These are phyloP conservation scores for Tetradesmus lagerheimii DNA, from an alignment of 139 green algal genomes.

Conservation along the genomic window DNA sequence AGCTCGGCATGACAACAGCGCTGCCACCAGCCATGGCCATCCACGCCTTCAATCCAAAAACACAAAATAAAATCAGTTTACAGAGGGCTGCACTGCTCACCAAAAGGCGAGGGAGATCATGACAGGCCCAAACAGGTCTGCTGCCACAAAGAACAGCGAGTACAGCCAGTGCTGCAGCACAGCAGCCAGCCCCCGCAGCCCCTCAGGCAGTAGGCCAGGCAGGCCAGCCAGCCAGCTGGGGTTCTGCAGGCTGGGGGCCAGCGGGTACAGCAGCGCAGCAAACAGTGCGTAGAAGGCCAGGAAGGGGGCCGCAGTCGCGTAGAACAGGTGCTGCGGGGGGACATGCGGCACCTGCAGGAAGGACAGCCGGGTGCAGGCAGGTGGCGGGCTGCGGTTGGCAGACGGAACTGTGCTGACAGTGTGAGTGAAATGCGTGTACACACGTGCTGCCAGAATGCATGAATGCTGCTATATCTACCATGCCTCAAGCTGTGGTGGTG, in stretches of 20 bases:
- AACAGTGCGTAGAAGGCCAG: conserved; percentile 82
- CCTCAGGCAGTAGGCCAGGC: background rate
- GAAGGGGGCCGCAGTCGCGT: conserved; percentile 69
- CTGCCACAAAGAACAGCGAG: conserved; percentile 96
- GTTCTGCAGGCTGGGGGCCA: conserved; percentile 71
- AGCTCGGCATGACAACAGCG: no score
- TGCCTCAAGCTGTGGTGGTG: no score
- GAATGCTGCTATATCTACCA: no score
- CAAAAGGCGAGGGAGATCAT: conserved; percentile 97
- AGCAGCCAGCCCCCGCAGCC: background rate
- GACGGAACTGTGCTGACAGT: no score
- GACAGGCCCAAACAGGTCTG: conserved; percentile 95
- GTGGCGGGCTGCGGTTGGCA: no score
- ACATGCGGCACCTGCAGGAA: conserved; percentile 57
- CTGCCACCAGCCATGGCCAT: no score
- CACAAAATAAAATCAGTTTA: no score
- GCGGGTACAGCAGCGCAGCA: conserved; percentile 76
- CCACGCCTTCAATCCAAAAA: no score
- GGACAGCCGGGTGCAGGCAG: no score
- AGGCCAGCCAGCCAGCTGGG: background rate
- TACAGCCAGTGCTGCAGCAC: conserved; percentile 95
- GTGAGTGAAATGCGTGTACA: no score
- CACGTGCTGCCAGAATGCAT: no score
- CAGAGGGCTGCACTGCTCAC: no score
- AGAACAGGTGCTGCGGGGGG: conserved; percentile 72